Evolutionary conservation across 305 asterid species (phyloP), one percentile per base, ranked within the genome.

Genomic region (Nicotiana rustica): DNA sequence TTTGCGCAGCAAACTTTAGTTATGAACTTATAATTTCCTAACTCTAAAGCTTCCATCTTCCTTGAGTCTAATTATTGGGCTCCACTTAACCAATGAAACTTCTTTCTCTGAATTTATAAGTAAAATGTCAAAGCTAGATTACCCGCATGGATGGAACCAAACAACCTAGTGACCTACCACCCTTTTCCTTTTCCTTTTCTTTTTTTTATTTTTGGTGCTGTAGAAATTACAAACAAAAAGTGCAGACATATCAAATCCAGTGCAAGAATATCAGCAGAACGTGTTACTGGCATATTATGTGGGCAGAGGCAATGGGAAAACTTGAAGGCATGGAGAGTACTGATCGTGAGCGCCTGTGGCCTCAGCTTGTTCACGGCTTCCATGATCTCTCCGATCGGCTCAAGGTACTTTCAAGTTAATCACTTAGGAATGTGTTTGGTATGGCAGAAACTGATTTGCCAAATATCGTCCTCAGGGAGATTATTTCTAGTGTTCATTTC

Each of bases 291-390:
- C 5, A 25, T 25, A 88, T 96, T 85, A 93, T 95, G 99, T 95
- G 98, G 98, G 97, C 98, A 66, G 99, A 97, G 86, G 97, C 98
- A 78, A 90, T 95, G 89, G 98, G 93, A 57, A 97, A 95, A 87
- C 95, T 95, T 82, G 98, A 95, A 91, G 97, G 99, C 89, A 93
- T 95, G 99, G 98, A 95, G 85, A 90, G 93, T 88, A 91, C 96
- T 36, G 88, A 96, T 83, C 88, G 99, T 52, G 99, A 96, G 82
- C 97, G 96, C 33, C 84, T 97, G 70, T 97, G 98, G 98, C 99
- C 99, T 69, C 98, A 97, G 84, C 98, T 92, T 84, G 92, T 89
- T 70, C 93, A 90, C 78, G 99, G 99, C 52, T 97, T 97, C 86
- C 95, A 97, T 91, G 98, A 95, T 88, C 98, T 95, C 82, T 95